Evolutionary conservation across 192 early-diverging fungal genomes (phyloP), one percentile per base, ranked within the genome.

Genomic region (Kappamyces sp.): DNA sequence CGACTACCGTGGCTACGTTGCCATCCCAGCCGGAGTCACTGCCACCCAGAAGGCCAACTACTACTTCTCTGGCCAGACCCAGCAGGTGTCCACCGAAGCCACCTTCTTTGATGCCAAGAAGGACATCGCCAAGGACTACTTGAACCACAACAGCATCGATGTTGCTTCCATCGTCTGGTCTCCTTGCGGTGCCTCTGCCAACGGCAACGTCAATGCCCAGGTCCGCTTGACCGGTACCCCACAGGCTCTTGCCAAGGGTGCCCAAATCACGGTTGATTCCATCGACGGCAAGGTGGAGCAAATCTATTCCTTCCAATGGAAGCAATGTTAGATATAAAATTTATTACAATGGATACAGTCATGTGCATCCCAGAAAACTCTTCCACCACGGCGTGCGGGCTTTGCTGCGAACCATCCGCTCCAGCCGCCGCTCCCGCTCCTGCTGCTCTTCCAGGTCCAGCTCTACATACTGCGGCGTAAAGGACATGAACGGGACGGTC

Each of bases 221-320:
- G 61, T 68, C 55, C 47, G 43, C 9, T 60, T 68, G 4, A 51
- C 10, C 40, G 34, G 2, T 13, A 12, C 42, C 12, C 13, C 10
- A 13, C 10, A 34, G n/a, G 31, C 38, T 34, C 52, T 23, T 39
- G 60, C 5, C 36, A 41, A 3, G 2, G 4, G 41, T 31, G 69
- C 60, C 12, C n/a, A 50, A 3, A 40, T 71, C 38, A 71, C 69
- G 34, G 63, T 61, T 40, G 69, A 71, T 46, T 71, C 69, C 33
- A 53, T 37, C 33, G 66, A 68, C 55, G 64, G 60, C 44, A 68
- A 68, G 38, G 51, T 68, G 15, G 31, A 42, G 15, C 66, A 68
- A 33, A 47, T 55, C 35, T 68, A 68, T 51, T 23, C 32, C 33
- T 47, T 68, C 49, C 63, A 47, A 44, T 68, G 66, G 66, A 48